Percentiles rank a stretch among this genome's conserved stretches.
These are phyloP conservation scores for Polyporus arcularius DNA, from an alignment of 768 basidiomycete species.

Conservation along the genomic window DNA sequence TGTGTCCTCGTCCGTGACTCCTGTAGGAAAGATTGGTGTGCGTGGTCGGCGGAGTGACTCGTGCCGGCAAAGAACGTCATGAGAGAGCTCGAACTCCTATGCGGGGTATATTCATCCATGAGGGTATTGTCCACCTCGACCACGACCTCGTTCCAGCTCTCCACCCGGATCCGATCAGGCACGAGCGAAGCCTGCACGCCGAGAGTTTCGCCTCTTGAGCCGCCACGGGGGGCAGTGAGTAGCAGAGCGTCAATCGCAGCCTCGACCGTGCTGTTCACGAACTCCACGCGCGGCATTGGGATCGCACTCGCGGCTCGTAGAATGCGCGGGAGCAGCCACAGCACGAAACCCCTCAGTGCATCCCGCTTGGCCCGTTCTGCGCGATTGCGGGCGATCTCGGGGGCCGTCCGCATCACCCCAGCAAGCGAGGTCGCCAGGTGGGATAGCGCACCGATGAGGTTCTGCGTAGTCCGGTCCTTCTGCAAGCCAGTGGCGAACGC, in stretches of 20 bases:
- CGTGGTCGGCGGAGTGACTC: background rate
- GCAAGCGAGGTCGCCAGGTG: constrained; percentile 9
- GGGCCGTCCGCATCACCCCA: background rate
- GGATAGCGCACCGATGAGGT: constrained; percentile 19
- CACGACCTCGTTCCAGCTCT: constrained; percentile 25
- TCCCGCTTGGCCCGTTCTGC: constrained; percentile 11
- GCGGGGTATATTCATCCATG: background rate
- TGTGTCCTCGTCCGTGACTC: constrained; percentile 2
- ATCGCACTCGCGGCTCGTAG: constrained; percentile 23
- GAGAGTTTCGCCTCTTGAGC: background rate
- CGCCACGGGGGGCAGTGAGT: constrained; percentile 12
- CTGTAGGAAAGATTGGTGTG: background rate
- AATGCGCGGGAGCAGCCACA: constrained; percentile 29
- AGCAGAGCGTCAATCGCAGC: constrained; percentile 27
- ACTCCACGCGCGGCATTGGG: constrained; percentile 33
- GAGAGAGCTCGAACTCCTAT: background rate
- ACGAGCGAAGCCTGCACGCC: constrained; percentile 23
- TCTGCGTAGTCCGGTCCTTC: constrained; percentile 20
- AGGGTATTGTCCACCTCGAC: constrained; percentile 18
- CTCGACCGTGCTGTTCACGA: constrained; percentile 19
- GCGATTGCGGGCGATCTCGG: constrained; percentile 7
- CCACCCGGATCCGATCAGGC: constrained; percentile 26
- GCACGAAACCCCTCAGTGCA: constrained; percentile 1
- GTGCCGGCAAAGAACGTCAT: constrained; percentile 1
- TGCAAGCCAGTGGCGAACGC: constrained; percentile 16